Percentiles rank a stretch among this genome's conserved stretches.
Evolutionary conservation across 2,329 filamentous ascomycete species (phyloP).

Genomic region (Fusarium beomiforme): DNA sequence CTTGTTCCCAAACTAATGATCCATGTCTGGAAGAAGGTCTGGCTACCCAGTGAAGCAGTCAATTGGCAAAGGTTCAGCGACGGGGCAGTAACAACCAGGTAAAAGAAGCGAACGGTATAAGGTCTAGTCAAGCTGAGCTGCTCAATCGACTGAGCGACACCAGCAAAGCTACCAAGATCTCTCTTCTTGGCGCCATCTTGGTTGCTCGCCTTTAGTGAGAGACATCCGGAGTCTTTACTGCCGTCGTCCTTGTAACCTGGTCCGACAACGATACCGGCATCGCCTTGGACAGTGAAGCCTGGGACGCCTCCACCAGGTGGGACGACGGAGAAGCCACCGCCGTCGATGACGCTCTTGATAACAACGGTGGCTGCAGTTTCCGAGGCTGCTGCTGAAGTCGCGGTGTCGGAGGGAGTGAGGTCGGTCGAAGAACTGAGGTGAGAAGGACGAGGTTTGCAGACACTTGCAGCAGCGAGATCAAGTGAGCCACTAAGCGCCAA

Average conservation of each 20-base stretch:
- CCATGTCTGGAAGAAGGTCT: neutral
- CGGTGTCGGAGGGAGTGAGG: neutral
- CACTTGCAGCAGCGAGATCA: neutral
- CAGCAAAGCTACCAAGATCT: neutral
- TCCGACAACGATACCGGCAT: neutral
- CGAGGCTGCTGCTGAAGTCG: neutral
- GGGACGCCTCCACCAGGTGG: neutral
- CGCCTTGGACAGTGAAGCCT: neutral
- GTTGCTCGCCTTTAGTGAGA: neutral
- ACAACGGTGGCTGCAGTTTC: neutral
- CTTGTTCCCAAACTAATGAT: neutral
- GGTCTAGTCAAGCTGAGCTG: neutral
- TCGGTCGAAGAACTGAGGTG: neutral
- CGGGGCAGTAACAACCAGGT: neutral
- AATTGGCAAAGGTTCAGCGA: slow-evolving; percentile 12
- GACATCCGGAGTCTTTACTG: neutral
- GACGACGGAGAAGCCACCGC: neutral
- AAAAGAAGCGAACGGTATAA: slow-evolving; percentile 31
- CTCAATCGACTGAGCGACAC: slow-evolving; percentile 4
- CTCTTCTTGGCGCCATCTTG: neutral
- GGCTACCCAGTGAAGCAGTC: slow-evolving; percentile 16
- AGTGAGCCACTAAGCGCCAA: neutral
- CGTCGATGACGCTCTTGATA: neutral
- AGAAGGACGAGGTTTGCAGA: neutral
- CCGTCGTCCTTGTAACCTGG: slow-evolving; percentile 6